These are phyloP conservation scores for Chloranthus sessilifolius DNA, from an alignment of 164 flowering plant genomes.

Conservation along the genomic window DNA sequence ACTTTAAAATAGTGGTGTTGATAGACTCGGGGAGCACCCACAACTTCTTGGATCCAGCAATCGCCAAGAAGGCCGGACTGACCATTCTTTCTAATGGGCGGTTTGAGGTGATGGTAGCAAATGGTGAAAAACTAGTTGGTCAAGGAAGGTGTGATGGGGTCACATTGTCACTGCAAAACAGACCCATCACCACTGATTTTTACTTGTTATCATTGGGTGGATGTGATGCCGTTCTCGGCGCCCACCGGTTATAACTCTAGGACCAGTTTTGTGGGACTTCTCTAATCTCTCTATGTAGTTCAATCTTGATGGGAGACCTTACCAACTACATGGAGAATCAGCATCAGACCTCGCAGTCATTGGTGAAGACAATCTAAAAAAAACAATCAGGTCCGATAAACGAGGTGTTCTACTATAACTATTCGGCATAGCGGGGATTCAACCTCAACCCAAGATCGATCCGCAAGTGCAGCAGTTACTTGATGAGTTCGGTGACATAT, in stretches of 20 bases:
- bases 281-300: constrained; percentile 1
- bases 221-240: constrained; percentile 8
- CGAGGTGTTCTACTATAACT: neutral
- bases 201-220: neutral
- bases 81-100: neutral
- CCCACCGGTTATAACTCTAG: neutral
- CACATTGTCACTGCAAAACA: neutral
- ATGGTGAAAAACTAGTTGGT: neutral
- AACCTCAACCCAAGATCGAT: neutral
- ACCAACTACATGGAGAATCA: neutral
- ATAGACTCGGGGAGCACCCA: neutral
- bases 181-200: neutral
- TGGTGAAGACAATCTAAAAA: neutral
- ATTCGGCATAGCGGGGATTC: neutral
- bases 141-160: neutral
- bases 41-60: neutral
- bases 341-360: neutral
- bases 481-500: neutral
- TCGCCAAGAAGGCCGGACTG: too few species aligned
- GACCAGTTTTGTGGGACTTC: constrained; percentile 4
- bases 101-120: constrained; percentile 2
- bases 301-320: neutral
- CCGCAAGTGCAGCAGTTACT: neutral
- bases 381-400: neutral
- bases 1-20: neutral